These are phyloP conservation scores for Lizonia empirigonia DNA, from an alignment of 2,329 filamentous ascomycete genomes.

Conservation along the genomic window DNA sequence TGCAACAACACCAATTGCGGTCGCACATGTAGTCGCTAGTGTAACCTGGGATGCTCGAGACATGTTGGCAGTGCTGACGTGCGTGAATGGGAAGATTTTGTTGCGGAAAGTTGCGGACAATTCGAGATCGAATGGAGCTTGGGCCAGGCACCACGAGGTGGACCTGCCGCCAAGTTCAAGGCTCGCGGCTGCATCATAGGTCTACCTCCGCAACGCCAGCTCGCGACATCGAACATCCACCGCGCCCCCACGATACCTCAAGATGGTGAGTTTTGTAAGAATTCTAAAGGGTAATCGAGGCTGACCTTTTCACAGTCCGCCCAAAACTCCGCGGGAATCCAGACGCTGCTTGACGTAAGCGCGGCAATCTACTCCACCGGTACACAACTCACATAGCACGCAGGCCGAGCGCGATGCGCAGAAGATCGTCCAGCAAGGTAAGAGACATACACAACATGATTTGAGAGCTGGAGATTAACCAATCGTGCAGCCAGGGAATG, in stretches of 20 bases:
- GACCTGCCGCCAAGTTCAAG: slow-evolving; percentile 29
- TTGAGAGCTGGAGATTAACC: slow-evolving; percentile 24
- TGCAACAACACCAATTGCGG: slow-evolving; percentile 75
- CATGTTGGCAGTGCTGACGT: slow-evolving; percentile 60
- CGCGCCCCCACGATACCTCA: slow-evolving; percentile 19
- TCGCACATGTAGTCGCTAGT: slow-evolving; percentile 75
- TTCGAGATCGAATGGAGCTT: slow-evolving; percentile 36
- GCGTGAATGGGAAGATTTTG: slow-evolving; percentile 1
- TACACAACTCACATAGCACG: slow-evolving; percentile 47
- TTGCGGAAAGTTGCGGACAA: slow-evolving; percentile 17
- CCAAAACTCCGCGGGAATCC: slow-evolving; percentile 97
- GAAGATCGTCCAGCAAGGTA: slow-evolving; percentile 98
- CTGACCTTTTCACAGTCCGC: slow-evolving; percentile 70
- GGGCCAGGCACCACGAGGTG: slow-evolving; percentile 28
- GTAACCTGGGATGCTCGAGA: slow-evolving; percentile 90
- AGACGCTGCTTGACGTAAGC: slow-evolving; percentile 96
- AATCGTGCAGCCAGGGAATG: slow-evolving; percentile 76
- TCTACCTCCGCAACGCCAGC: slow-evolving; percentile 26
- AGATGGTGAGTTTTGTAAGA: slow-evolving; percentile 30
- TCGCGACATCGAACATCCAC: slow-evolving; percentile 28
- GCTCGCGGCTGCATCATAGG: slow-evolving; percentile 32
- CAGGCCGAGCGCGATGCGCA: slow-evolving; percentile 97
- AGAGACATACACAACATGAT: slow-evolving; percentile 29
- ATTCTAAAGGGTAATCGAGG: too few species aligned
- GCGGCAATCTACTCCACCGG: slow-evolving; percentile 32